Evolutionary conservation across 352 stramenopile species (phyloP).

Genomic region (Halophytophthora batemanensis): DNA sequence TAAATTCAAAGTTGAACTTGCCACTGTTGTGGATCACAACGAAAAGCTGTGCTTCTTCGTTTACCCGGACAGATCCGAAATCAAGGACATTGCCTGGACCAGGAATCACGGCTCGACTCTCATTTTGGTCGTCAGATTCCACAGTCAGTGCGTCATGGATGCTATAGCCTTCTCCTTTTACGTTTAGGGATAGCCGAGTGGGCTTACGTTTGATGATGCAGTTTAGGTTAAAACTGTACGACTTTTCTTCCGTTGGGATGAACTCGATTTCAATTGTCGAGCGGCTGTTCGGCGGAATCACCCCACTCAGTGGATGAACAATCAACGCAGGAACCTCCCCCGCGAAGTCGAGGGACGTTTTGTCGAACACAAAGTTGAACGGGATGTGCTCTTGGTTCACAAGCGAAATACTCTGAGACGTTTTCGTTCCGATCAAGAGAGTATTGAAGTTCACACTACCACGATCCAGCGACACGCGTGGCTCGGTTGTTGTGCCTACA

Average conservation of each 20-base stretch:
- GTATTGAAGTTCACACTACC: constrained; percentile 92
- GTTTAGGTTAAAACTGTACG: constrained; percentile 92
- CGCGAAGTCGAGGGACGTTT: constrained; percentile 73
- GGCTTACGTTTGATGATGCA: constrained; percentile 93
- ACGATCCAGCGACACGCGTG: constrained; percentile 83
- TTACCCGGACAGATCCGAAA: constrained; percentile 86
- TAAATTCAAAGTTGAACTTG: constrained; percentile 96
- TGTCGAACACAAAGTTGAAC: constrained; percentile 95
- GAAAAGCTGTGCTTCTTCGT: constrained; percentile 62
- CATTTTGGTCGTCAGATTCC: constrained; percentile 36
- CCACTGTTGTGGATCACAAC: constrained; percentile 89
- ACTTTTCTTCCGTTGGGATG: constrained; percentile 88
- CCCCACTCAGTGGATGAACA: constrained; percentile 84
- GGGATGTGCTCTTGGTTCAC: constrained; percentile 92
- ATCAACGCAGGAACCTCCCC: constrained; percentile 77
- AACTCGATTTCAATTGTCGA: constrained; percentile 88
- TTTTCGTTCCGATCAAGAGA: constrained; percentile 87
- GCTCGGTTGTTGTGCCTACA: constrained; percentile 89
- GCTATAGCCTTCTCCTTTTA: constrained; percentile 94
- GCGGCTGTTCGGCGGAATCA: constrained; percentile 87
- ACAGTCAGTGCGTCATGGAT: constrained; percentile 82
- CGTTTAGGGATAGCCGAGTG: constrained; percentile 88
- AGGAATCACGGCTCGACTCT: constrained; percentile 27
- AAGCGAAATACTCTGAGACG: constrained; percentile 84
- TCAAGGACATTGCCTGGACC: constrained; percentile 56